These are phyloP conservation scores for Blastomyces gilchristii DNA, from an alignment of 2,329 filamentous ascomycete genomes.

Conservation along the genomic window DNA sequence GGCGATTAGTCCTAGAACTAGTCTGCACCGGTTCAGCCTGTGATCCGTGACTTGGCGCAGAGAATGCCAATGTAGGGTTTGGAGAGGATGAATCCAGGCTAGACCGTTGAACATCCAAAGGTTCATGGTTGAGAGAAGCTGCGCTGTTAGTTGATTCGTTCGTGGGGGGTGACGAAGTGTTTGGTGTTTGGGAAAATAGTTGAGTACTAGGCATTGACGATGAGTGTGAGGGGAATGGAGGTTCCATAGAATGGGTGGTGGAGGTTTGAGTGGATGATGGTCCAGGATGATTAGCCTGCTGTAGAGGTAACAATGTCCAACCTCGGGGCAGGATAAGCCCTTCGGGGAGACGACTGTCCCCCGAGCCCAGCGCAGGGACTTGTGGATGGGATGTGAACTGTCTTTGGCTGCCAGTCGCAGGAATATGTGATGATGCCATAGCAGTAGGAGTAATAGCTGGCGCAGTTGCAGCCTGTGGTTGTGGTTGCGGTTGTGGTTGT, in stretches of 20 bases:
- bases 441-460: slow-evolving; percentile 8
- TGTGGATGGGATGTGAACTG: slow-evolving; percentile 25
- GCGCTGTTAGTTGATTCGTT: not conserved
- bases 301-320: slow-evolving; percentile 41
- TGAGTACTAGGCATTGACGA: not conserved
- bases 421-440: slow-evolving; percentile 11
- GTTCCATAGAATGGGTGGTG: not conserved
- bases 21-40: not conserved
- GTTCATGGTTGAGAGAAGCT: not conserved
- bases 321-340: slow-evolving; percentile 45
- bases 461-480: slow-evolving; percentile 6
- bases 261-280: not conserved
- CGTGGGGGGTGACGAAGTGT: not conserved
- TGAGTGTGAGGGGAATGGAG: not conserved
- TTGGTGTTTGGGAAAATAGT: not conserved
- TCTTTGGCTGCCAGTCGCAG: slow-evolving; percentile 18
- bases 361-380: slow-evolving; percentile 28
- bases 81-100: not conserved
- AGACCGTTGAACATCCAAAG: not conserved
- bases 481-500: slow-evolving; percentile 4
- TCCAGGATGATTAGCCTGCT: slow-evolving; percentile 20
- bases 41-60: not conserved
- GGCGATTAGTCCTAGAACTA: not conserved
- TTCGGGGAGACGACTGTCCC: slow-evolving; percentile 40
- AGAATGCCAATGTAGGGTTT: not conserved